These are phyloP conservation scores for Trypanosoma avium DNA, from an alignment of 208 protist genomes.

Conservation along the genomic window DNA sequence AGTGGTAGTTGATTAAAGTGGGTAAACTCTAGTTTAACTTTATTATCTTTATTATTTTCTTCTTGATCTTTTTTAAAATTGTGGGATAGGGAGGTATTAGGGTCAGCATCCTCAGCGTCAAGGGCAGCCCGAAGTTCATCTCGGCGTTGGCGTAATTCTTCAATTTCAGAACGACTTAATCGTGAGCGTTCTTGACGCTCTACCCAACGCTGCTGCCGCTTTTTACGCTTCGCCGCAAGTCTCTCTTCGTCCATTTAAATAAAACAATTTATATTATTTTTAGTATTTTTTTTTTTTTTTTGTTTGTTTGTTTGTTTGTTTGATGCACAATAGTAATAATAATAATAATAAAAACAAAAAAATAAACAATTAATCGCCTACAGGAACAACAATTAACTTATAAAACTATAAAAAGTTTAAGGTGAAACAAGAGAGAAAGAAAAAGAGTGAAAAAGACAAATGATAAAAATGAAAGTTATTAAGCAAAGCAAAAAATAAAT, in stretches of 20 bases:
- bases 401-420: no score
- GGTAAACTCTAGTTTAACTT: conserved; percentile 1
- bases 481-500: background rate
- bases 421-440: conserved; percentile 32
- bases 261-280: no score
- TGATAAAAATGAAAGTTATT: no score
- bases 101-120: conserved; percentile 41
- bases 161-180: conserved; percentile 68
- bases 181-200: conserved; percentile 85
- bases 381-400: no score
- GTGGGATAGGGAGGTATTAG: conserved; percentile 5
- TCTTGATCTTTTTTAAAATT: conserved; percentile 36
- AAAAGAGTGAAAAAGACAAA: conserved; percentile 19
- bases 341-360: no score
- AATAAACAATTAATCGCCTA: conserved; percentile 2
- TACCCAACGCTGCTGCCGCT: conserved; percentile 66
- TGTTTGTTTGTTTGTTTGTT: no score
- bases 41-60: background rate
- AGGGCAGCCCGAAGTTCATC: conserved; percentile 46
- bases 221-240: conserved; percentile 47
- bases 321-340: no score
- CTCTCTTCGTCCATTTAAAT: conserved; percentile 56
- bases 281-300: no score
- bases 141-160: conserved; percentile 36
- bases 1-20: conserved; percentile 90